These are phyloP conservation scores for Breynia disticha DNA, from an alignment of 441 rosid genomes.

Conservation along the genomic window DNA sequence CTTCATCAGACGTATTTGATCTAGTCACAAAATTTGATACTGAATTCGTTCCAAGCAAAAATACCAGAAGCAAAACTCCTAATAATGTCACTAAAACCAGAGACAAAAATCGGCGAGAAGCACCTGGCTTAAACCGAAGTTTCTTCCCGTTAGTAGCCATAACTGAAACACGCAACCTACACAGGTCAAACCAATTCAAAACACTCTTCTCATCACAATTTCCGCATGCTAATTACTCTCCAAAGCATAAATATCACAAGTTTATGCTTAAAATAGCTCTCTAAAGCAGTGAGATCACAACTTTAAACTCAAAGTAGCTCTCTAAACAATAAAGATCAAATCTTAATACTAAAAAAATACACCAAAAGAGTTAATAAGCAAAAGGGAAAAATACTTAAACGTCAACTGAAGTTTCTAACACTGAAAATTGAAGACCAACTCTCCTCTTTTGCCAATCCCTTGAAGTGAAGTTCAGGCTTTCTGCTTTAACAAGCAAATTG, in stretches of 20 bases:
- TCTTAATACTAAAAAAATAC: slow-evolving; percentile 12
- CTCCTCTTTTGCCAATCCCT: slow-evolving; percentile 9
- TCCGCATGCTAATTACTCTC: neutral
- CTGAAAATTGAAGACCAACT: slow-evolving; percentile 11
- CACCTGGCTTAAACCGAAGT: slow-evolving; percentile 37
- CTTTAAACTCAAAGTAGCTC: slow-evolving; percentile 7
- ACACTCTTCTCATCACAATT: neutral
- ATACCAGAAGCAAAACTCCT: slow-evolving; percentile 39
- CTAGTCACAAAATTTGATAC: slow-evolving; percentile 15
- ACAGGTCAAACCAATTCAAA: neutral
- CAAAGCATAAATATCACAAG: neutral
- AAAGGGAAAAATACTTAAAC: slow-evolving; percentile 22
- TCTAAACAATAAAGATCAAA: slow-evolving; percentile 6
- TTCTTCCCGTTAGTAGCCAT: slow-evolving; percentile 62
- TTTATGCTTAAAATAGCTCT: neutral
- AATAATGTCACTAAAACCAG: slow-evolving; percentile 38
- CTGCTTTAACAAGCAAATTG: neutral
- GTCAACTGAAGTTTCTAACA: slow-evolving; percentile 11
- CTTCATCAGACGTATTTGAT: slow-evolving; percentile 21
- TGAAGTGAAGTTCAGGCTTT: slow-evolving; percentile 9
- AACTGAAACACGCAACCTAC: slow-evolving; percentile 9
- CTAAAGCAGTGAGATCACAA: slow-evolving; percentile 7
- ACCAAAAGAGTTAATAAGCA: slow-evolving; percentile 8
- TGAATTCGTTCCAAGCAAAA: slow-evolving; percentile 36
- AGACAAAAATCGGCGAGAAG: slow-evolving; percentile 40